These are phyloP conservation scores for Lepidium africanum DNA, from an alignment of 345 rosid genomes.

Conservation along the genomic window DNA sequence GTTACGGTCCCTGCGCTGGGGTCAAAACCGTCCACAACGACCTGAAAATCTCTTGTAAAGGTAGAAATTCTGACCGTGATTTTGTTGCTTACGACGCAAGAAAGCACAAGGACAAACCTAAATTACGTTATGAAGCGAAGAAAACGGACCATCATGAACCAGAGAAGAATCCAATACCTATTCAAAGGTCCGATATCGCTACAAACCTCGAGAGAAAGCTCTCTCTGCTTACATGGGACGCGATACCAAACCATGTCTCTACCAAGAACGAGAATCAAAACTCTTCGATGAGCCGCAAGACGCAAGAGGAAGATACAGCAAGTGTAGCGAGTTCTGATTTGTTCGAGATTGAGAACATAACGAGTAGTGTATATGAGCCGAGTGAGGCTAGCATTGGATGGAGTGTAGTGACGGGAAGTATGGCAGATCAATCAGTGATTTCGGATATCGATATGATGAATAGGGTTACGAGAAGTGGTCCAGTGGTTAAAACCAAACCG, in stretches of 20 bases:
- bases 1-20: slow-evolving; percentile 61
- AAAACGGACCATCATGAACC: slow-evolving; percentile 10
- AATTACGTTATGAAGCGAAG: slow-evolving; percentile 10
- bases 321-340: slow-evolving; percentile 88
- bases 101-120: slow-evolving; percentile 17
- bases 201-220: slow-evolving; percentile 43
- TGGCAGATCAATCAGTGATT: slow-evolving; percentile 53
- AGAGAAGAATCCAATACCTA: slow-evolving; percentile 38
- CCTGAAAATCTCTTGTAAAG: slow-evolving; percentile 9
- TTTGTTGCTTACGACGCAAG: slow-evolving; percentile 22
- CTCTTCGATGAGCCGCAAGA: slow-evolving; percentile 26
- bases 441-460: slow-evolving; percentile 47
- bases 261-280: slow-evolving; percentile 15
- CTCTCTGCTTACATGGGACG: slow-evolving; percentile 44
- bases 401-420: slow-evolving; percentile 88
- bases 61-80: slow-evolving; percentile 21
- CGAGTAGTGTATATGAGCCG: slow-evolving; percentile 55
- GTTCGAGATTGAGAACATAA: slow-evolving; percentile 77
- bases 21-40: slow-evolving; percentile 44
- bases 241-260: slow-evolving; percentile 28
- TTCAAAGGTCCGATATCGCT: slow-evolving; percentile 38
- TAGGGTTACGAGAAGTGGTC: slow-evolving; percentile 20
- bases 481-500: slow-evolving; percentile 12
- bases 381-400: slow-evolving; percentile 88
- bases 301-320: slow-evolving; percentile 52